A percentile compares a stretch with the other conserved stretches of the same genome.
Conservation (phyloP, 1,139 yeast genomes). For the Oligophagozyma castellii region DNA sequence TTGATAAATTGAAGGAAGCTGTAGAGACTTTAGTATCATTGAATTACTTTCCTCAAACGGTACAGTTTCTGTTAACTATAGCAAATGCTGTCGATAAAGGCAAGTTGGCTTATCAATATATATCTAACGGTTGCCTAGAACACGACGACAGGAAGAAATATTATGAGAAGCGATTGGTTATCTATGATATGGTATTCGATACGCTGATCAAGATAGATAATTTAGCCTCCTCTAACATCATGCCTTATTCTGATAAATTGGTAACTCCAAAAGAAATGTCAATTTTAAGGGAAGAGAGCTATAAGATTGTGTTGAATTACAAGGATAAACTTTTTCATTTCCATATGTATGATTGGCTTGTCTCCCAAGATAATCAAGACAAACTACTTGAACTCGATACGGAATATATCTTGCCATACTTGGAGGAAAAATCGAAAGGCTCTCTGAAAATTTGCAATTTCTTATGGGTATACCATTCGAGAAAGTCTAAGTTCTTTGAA, state of each 20-base stretch:
- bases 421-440: slow-evolving; percentile 56
- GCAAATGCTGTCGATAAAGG: slow-evolving; percentile 57
- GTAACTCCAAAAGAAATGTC: slow-evolving; percentile 35
- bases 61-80: slow-evolving; percentile 65
- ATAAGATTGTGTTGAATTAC: slow-evolving; percentile 58
- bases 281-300: slow-evolving; percentile 56
- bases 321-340: slow-evolving; percentile 78
- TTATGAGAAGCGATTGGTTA: slow-evolving; percentile 37
- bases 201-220: slow-evolving; percentile 61
- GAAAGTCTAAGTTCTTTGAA: slow-evolving; percentile 59
- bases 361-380: slow-evolving; percentile 62
- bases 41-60: slow-evolving; percentile 74
- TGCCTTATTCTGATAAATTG: slow-evolving; percentile 11
- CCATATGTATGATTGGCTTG: slow-evolving; percentile 87
- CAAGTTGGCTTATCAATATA: slow-evolving; percentile 40
- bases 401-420: slow-evolving; percentile 62
- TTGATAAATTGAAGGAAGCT: slow-evolving; percentile 74
- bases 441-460: slow-evolving; percentile 67
- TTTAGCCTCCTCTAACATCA: slow-evolving; percentile 28
- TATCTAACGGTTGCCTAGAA: slow-evolving; percentile 35
- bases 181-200: slow-evolving; percentile 63
- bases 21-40: slow-evolving; percentile 64
- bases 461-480: slow-evolving; percentile 82
- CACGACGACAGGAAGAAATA: slow-evolving; percentile 34
- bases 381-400: slow-evolving; percentile 70